phyloP scores from a whole-genome alignment of 1,284 basidiomycete species.

The Boletus semigastroideus region DNA sequence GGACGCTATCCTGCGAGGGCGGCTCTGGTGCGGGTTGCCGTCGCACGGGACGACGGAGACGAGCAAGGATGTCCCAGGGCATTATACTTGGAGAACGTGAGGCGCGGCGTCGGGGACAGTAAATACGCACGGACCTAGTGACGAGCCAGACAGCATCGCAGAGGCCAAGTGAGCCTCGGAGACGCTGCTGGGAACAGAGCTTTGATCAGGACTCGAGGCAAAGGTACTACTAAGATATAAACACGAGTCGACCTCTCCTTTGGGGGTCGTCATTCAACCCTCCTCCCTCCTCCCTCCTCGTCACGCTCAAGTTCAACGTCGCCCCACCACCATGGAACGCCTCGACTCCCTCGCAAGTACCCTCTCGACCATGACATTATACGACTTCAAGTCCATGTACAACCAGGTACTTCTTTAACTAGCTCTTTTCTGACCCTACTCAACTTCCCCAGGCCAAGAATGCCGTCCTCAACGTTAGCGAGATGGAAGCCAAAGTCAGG shows the following conservation, averaged over 20 bases:
- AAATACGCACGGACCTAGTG: constrained; percentile 8
- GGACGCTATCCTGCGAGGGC: neutral
- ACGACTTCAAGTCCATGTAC: constrained; percentile 93
- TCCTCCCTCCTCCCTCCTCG: neutral
- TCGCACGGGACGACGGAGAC: constrained; percentile 35
- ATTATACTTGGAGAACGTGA: constrained; percentile 12
- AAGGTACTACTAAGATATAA: neutral
- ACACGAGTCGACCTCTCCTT: constrained; percentile 19
- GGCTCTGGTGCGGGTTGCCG: constrained; percentile 30
- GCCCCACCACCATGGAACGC: constrained; percentile 51
- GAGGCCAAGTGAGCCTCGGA: constrained; percentile 9
- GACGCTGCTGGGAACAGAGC: neutral
- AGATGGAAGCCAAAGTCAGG: constrained; percentile 96
- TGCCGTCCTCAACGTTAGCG: constrained; percentile 91
- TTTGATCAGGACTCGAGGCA: too few species aligned
- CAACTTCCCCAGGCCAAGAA: constrained; percentile 66
- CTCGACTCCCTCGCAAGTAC: constrained; percentile 67
- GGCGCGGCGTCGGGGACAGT: neutral
- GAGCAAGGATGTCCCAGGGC: constrained; percentile 35
- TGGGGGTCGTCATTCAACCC: constrained; percentile 18
- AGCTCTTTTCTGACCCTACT: constrained; percentile 6
- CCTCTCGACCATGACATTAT: constrained; percentile 78
- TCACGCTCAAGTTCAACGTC: constrained; percentile 4
- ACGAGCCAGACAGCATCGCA: constrained; percentile 7
- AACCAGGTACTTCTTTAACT: constrained; percentile 62